A percentile compares a stretch with the other conserved stretches of the same genome.
These are phyloP conservation scores for Xylogone sp. DNA, from an alignment of 2,329 filamentous ascomycete species.

Conservation along the genomic window DNA sequence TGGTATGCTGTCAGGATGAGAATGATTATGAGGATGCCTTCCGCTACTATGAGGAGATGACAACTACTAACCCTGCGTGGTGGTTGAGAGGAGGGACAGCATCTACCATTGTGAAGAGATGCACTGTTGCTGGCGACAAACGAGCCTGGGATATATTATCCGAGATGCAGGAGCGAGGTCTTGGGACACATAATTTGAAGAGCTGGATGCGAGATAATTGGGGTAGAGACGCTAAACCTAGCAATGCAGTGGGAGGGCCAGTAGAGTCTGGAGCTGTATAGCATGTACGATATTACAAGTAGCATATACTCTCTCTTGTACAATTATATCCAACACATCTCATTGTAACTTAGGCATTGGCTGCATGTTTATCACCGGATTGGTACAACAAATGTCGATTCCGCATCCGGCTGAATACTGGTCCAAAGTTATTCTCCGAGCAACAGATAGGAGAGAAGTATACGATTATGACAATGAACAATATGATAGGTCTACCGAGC, in stretches of 20 bases:
- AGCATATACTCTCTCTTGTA: not conserved
- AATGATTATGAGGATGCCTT: conserved; percentile 43
- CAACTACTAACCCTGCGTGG: conserved; percentile 28
- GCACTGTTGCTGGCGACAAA: conserved; percentile 14
- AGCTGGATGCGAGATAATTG: conserved; percentile 4
- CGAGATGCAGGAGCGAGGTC: conserved; percentile 18
- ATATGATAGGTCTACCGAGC: no score
- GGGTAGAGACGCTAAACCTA: not conserved
- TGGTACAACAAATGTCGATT: no score
- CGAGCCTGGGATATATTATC: conserved; percentile 19
- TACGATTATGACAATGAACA: no score
- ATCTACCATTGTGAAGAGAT: conserved; percentile 13
- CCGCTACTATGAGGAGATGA: conserved; percentile 47
- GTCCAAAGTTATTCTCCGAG: no score
- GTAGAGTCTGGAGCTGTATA: not conserved
- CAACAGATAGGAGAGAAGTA: no score
- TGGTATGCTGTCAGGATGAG: conserved; percentile 48
- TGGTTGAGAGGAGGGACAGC: conserved; percentile 27
- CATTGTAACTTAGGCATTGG: no score
- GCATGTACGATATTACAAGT: not conserved
- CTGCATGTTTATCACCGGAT: no score
- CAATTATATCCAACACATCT: no score
- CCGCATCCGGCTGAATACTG: no score
- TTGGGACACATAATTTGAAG: conserved; percentile 8
- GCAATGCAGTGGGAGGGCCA: not conserved